Evolutionary conservation across 2,329 filamentous ascomycete species (phyloP).

Genomic region (Graphium sp.): DNA sequence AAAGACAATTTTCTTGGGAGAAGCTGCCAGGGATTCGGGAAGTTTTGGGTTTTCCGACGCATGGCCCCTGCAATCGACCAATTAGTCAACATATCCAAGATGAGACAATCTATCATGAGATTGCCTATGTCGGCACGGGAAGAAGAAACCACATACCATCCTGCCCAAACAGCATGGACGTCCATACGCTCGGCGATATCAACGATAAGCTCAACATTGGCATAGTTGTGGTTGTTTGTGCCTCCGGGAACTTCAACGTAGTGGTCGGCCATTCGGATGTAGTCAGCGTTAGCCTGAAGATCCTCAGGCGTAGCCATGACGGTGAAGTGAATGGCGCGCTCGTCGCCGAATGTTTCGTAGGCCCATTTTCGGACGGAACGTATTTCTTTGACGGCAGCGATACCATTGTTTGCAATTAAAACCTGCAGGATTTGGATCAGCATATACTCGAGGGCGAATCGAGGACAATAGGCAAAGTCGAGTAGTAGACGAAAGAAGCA

Average conservation of each 20-base stretch:
- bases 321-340: constrained; percentile 95
- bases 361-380: constrained; percentile 99
- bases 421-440: constrained; percentile 40
- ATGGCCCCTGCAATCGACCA: constrained; percentile 91
- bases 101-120: not conserved
- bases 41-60: constrained; percentile 97
- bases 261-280: constrained; percentile 98
- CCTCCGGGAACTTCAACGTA: constrained; percentile 98
- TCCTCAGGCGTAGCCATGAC: constrained; percentile 99
- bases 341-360: constrained; percentile 98
- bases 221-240: constrained; percentile 99
- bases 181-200: constrained; percentile 97
- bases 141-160: constrained; percentile 52
- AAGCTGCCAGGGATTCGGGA: constrained; percentile 87
- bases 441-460: not conserved
- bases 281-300: constrained; percentile 92
- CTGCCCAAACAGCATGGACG: constrained; percentile 96
- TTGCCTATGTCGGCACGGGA: not conserved
- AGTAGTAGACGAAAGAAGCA: not conserved
- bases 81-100: not conserved
- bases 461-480: not conserved
- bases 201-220: constrained; percentile 97
- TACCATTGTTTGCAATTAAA: constrained; percentile 98
- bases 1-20: constrained; percentile 97
- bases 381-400: constrained; percentile 98